Conservation (phyloP, 2,329 filamentous ascomycete species). For the Sarocladium strictum region DNA sequence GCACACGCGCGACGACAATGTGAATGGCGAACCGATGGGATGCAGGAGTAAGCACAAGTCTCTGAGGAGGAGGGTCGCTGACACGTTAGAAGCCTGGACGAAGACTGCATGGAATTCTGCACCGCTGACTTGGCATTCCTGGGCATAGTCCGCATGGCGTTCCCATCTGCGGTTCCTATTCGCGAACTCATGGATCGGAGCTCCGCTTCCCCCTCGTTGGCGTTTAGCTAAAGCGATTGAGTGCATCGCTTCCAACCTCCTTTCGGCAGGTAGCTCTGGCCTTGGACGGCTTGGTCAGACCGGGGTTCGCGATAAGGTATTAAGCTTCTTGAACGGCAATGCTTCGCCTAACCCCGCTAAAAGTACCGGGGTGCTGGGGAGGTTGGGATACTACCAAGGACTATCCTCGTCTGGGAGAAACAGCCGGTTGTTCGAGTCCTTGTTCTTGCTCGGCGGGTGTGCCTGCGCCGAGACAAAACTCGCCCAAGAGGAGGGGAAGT, state of each 20-base stretch:
- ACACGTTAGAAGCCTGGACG: not conserved
- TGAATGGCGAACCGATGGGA: not conserved
- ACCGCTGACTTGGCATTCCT: not conserved
- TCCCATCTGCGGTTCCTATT: not conserved
- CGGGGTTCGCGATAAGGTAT: conserved; percentile 3
- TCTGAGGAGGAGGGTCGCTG: not conserved
- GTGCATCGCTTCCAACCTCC: not conserved
- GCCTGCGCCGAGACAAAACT: not conserved
- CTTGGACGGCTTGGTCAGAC: not conserved
- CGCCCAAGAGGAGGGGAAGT: not conserved
- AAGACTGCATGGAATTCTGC: conserved; percentile 5
- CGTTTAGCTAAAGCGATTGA: not conserved
- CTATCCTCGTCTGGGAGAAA: not conserved
- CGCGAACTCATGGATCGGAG: not conserved
- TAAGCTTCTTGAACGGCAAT: not conserved
- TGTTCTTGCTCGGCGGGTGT: not conserved
- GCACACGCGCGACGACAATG: not conserved
- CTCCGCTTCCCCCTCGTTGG: not conserved
- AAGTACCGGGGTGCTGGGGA: not conserved
- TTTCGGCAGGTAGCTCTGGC: conserved; percentile 6
- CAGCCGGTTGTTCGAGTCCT: not conserved
- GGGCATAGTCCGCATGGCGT: not conserved
- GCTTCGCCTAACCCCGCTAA: not conserved
- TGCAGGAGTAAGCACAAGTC: not conserved
- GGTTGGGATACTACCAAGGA: not conserved